Percentiles rank a stretch among this genome's conserved stretches.
These are phyloP conservation scores for Entomortierella parvispora DNA, from an alignment of 192 early-diverging fungal species.

Conservation along the genomic window DNA sequence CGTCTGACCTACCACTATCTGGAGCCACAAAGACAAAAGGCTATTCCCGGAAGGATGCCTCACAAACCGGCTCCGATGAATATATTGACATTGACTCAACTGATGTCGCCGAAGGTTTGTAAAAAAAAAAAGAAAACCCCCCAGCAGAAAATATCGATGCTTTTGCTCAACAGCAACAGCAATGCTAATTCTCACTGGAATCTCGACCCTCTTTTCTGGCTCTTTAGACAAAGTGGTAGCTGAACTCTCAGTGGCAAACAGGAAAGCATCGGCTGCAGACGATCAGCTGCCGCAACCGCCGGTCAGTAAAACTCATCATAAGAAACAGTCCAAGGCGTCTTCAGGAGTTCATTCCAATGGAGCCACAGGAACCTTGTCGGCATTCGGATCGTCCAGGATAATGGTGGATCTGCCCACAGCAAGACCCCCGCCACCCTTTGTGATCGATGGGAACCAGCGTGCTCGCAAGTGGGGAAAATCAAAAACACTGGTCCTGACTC, in stretches of 20 bases:
- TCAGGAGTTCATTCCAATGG: background rate
- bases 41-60: too few species aligned
- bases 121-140: too few species aligned
- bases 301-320: background rate
- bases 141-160: too few species aligned
- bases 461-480: constrained; percentile 44
- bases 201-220: background rate
- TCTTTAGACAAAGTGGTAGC: background rate
- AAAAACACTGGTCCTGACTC: constrained; percentile 18
- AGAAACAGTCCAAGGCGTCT: background rate
- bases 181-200: too few species aligned
- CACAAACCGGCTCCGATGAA: too few species aligned
- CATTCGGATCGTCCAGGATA: constrained; percentile 1
- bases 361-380: background rate
- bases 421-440: constrained; percentile 17
- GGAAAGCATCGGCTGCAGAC: background rate
- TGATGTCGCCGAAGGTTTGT: too few species aligned
- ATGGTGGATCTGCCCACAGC: constrained; percentile 7
- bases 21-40: background rate
- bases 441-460: constrained; percentile 35
- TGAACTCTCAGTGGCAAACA: constrained; percentile 1
- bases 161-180: too few species aligned
- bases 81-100: too few species aligned
- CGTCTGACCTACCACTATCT: background rate
- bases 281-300: too few species aligned